Evolutionary conservation across 192 early-diverging fungal genomes (phyloP), one percentile per base, ranked within the genome.

Genomic region (Jimgerdemannia flammicorona): DNA sequence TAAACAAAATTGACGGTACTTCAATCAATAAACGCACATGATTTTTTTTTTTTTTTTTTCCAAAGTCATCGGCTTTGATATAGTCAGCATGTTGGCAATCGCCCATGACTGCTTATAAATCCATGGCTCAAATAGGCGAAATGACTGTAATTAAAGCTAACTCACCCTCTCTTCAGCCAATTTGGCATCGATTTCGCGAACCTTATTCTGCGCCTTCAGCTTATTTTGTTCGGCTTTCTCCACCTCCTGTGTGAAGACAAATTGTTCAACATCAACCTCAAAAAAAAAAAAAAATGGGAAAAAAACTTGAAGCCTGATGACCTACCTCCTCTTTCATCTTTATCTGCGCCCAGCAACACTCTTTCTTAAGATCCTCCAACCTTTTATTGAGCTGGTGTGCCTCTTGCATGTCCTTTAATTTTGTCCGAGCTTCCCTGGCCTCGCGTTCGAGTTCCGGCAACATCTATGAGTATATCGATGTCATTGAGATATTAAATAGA

Each of bases 281-380:
- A 29, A 29, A 29, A n/a, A n/a, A n/a, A n/a, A n/a, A n/a, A n/a
- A n/a, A n/a, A n/a, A n/a, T n/a, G n/a, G n/a, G n/a, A n/a, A n/a
- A n/a, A n/a, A n/a, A n/a, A n/a, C n/a, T n/a, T n/a, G n/a, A n/a
- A n/a, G n/a, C n/a, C 11, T 54, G 49, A 54, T 6, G n/a, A 78
- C 76, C 19, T 49, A 72, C 78, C 29, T 73, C 70, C 71, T 94
- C 93, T 64, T 84, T 78, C 40, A 84, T 83, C 70, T 86, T 84
- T 41, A 94, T 87, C 67, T 87, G 84, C 14, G 91, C 87, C 96
- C 96, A 98, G 2, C 90, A 92, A 66, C 93, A 79, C 80, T 93
- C 85, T 41, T 93, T 86, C 72, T 91, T 89, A 41, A 95, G 78
- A 0, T 70, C 65, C 4, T 88, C 80, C 41, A 93, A 74, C n/a